Conservation (phyloP, 768 basidiomycete genomes). For the Hirschioporus abietinus region DNA sequence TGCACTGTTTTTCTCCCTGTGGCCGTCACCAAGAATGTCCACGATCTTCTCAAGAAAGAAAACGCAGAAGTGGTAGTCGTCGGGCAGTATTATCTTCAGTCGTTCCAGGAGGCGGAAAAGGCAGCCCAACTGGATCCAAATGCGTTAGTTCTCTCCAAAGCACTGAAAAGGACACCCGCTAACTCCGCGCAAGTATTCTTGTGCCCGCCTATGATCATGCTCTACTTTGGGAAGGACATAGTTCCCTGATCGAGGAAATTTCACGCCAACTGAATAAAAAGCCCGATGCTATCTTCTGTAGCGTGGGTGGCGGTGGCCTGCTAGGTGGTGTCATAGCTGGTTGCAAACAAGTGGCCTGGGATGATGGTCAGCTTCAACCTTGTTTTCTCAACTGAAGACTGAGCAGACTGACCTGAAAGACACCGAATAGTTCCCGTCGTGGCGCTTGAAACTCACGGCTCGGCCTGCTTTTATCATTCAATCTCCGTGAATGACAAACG, state of each 20-base stretch:
- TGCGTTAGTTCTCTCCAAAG: slow-evolving; percentile 38
- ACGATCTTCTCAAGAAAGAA: slow-evolving; percentile 45
- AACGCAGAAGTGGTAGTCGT: slow-evolving; percentile 53
- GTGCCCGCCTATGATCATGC: slow-evolving; percentile 70
- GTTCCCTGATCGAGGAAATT: slow-evolving; percentile 68
- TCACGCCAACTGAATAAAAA: slow-evolving; percentile 43
- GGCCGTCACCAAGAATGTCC: slow-evolving; percentile 42
- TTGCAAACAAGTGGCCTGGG: slow-evolving; percentile 62
- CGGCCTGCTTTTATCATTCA: slow-evolving; percentile 70
- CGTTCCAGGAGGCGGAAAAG: slow-evolving; percentile 44
- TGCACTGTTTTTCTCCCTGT: slow-evolving; percentile 69
- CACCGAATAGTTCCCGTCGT: slow-evolving; percentile 52
- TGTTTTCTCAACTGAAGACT: neutral
- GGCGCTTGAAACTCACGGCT: slow-evolving; percentile 64
- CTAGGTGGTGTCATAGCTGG: slow-evolving; percentile 66
- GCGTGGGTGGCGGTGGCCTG: slow-evolving; percentile 71
- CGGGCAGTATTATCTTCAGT: slow-evolving; percentile 55
- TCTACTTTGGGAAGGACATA: slow-evolving; percentile 68
- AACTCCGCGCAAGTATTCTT: slow-evolving; percentile 41
- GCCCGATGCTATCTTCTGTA: slow-evolving; percentile 73
- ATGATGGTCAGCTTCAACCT: slow-evolving; percentile 44
- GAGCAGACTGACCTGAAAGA: slow-evolving; percentile 7
- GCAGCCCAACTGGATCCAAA: slow-evolving; percentile 39
- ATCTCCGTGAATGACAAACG: slow-evolving; percentile 47
- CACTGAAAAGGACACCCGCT: neutral